Conservation (phyloP, 805 yeast genomes). For the Ogataea kodamae region DNA sequence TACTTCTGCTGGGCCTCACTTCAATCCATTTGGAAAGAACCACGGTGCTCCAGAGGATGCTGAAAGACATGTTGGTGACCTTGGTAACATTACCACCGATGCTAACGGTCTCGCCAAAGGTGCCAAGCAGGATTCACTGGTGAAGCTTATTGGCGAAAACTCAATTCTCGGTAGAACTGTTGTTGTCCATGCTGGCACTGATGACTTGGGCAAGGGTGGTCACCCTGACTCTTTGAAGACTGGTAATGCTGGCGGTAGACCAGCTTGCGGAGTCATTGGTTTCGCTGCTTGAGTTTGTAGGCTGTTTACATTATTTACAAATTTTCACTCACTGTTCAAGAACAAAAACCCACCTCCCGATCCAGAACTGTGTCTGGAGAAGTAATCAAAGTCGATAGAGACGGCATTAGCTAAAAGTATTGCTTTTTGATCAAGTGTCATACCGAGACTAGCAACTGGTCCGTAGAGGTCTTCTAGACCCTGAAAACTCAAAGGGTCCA, state of each 20-base stretch:
- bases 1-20: conserved; percentile 97
- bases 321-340: conserved; percentile 18
- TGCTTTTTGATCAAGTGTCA: conserved; percentile 81
- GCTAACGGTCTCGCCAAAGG: conserved; percentile 90
- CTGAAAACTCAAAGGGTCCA: conserved; percentile 69
- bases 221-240: conserved; percentile 88
- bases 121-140: conserved; percentile 66
- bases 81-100: conserved; percentile 92
- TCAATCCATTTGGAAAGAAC: conserved; percentile 82
- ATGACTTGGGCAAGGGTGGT: conserved; percentile 94
- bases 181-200: conserved; percentile 88
- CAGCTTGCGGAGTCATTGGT: conserved; percentile 98
- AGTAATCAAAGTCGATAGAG: conserved; percentile 92
- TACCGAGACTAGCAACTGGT: conserved; percentile 35
- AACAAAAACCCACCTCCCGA: conserved; percentile 45
- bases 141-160: conserved; percentile 82
- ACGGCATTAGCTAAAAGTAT: conserved; percentile 83
- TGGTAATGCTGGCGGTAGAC: conserved; percentile 97
- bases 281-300: conserved; percentile 40
- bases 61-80: conserved; percentile 87
- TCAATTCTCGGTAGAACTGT: conserved; percentile 93
- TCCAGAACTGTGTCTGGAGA: conserved; percentile 80
- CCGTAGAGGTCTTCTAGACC: conserved; percentile 55
- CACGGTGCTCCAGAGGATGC: conserved; percentile 92
- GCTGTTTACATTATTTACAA: conserved; percentile 1